Evolutionary conservation across 2,329 filamentous ascomycete genomes (phyloP), one percentile per base, ranked within the genome.

Genomic region (Paraphaeosphaeria minitans): DNA sequence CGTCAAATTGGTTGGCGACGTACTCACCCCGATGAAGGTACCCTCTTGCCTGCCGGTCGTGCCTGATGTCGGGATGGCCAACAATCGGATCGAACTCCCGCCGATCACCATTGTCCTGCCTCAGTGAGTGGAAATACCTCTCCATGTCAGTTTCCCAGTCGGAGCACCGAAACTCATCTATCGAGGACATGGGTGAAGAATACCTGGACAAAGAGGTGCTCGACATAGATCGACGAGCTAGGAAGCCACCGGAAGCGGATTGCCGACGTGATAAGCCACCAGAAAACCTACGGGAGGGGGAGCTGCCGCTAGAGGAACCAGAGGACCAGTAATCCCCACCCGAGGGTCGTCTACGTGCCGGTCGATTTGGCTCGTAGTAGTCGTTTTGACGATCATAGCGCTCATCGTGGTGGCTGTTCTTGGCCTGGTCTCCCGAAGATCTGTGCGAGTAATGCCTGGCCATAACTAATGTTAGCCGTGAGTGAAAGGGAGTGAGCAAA

Each of bases 1-100:
- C 24, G 37, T 64, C 39, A 43, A 58, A 64, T 42, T 60, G 57
- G 3, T 48, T n/a, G 35, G 58, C 58, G 2, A 24, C 33, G 3
- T 8, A 6, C 9, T 35, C 39, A 14, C 27, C 37, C 5, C 47
- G 42, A 19, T 27, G 41, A 19, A 49, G 47, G 21, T 52, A 8
- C 2, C n/a, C 29, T 6, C 22, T 19, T 13, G 27, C 3, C 7
- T 35, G 10, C 5, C 21, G 24, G 37, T 59, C 57, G 39, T 16
- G n/a, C 24, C 16, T 9, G 5, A 51, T 16, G 4, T 14, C 19
- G 9, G 41, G 41, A n/a, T 43, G 8, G 19, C 13, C 21, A 8
- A 21, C 19, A 2, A 43, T 22, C 9, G 41, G 41, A 22, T 43
- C 41, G 41, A 43, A 19, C 2, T 13, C 37, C 16, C 14, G 37